Evolutionary conservation across 225 moss, liverwort and hornwort genomes (phyloP), one percentile per base, ranked within the genome.

Genomic region (Sphagnum tenellum): DNA sequence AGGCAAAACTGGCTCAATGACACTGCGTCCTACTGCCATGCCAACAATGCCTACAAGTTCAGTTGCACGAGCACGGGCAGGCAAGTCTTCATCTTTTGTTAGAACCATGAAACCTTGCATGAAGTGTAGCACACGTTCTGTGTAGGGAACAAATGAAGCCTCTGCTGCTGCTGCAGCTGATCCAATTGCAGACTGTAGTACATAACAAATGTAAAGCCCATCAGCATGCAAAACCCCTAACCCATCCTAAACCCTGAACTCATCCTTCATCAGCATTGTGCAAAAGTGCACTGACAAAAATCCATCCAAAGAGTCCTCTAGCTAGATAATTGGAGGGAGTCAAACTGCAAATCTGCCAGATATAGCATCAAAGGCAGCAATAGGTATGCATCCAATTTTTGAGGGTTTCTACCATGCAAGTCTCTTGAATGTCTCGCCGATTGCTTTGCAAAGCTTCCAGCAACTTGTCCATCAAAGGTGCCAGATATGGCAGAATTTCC

Each of bases 161-260:
- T 91, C 93, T 5, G 98, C 78, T 62, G 98, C 98, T 56, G 98
- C 93, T 46, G 98, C 98, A 74, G 98, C 90, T 70, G 98, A 98
- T 60, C 98, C 98, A 63, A 98, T 90, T 9, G 98, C 98, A 81
- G 98, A 98, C 94, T 94, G 71, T 69, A 79, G 50, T 29, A 29
- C 29, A 29, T 29, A 29, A 29, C 29, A 29, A 29, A 29, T 29
- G 29, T 29, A 29, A 29, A 29, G 29, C 29, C 51, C 62, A 9
- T 49, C 2, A 29, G 48, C 12, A 4, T 49, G 63, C 55, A 11
- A 61, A 11, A 61, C 0, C 29, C 29, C 29, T 3, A 61, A 29
- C n/a, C 12, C 14, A 12, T 5, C 44, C 58, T 6, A 5, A 58
- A 13, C 12, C 44, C 44, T 13, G 12, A 58, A 2, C 1, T 44